A percentile compares a stretch with the other conserved stretches of the same genome.
These are phyloP conservation scores for Lenzites betulinus DNA, from an alignment of 768 basidiomycete genomes.

Conservation along the genomic window DNA sequence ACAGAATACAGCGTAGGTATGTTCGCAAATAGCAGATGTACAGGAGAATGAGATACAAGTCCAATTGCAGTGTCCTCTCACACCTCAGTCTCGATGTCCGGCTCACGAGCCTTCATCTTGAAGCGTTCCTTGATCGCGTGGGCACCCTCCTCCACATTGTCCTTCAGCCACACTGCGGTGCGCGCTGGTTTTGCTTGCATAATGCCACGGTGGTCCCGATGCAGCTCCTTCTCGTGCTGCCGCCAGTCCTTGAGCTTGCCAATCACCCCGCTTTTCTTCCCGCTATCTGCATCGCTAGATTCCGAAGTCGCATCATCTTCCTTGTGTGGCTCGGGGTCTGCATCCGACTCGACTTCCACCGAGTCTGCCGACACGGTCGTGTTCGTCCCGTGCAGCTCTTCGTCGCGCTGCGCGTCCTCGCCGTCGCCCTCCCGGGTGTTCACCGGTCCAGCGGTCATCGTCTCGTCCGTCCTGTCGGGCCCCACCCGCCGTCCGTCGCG, in stretches of 20 bases:
- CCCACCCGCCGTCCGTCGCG: conserved; percentile 4
- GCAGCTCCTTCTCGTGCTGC: conserved; percentile 45
- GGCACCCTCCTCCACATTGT: conserved; percentile 47
- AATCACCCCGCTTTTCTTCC: conserved; percentile 29
- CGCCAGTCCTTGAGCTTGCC: conserved; percentile 44
- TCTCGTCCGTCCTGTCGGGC: conserved; percentile 7
- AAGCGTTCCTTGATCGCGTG: conserved; percentile 40
- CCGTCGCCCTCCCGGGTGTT: conserved; percentile 18
- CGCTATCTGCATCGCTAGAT: conserved; percentile 33
- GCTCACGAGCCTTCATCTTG: conserved; percentile 39
- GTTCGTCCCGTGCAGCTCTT: conserved; percentile 16
- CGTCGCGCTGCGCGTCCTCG: conserved; percentile 8
- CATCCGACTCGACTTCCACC: conserved; percentile 16
- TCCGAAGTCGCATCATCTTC: conserved; percentile 30
- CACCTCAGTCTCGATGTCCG: conserved; percentile 35
- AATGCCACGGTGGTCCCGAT: conserved; percentile 58
- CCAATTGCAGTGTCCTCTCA: conserved; percentile 3
- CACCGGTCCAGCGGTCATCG: conserved; percentile 20
- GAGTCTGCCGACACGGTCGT: conserved; percentile 18
- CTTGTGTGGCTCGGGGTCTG: conserved; percentile 22
- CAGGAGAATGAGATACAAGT: no score
- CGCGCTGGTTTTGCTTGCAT: conserved; percentile 62
- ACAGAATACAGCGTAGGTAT: no score
- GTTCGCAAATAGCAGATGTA: no score
- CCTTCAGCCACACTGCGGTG: conserved; percentile 58